Conservation (phyloP, 164 flowering plant species). For the Sedum album region DNA sequence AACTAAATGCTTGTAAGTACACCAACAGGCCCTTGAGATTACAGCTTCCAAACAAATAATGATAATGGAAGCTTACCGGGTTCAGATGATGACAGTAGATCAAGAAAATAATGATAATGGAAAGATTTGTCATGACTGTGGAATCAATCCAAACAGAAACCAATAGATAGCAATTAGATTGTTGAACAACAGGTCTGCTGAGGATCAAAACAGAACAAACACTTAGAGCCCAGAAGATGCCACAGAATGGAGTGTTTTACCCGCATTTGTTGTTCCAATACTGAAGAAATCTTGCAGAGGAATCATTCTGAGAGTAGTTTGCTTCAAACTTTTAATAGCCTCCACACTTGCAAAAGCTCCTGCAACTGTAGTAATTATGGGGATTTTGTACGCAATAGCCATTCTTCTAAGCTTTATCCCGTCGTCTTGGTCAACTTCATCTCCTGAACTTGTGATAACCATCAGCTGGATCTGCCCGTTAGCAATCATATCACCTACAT, state of each 20-base stretch:
- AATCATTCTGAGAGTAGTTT: constrained; percentile 47
- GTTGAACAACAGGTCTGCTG: not conserved
- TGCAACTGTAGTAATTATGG: constrained; percentile 76
- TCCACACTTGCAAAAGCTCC: constrained; percentile 87
- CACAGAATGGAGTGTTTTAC: not conserved
- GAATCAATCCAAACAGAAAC: too few species aligned
- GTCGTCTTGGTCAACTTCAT: constrained; percentile 68
- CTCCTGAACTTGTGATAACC: constrained; percentile 95
- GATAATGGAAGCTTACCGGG: too few species aligned
- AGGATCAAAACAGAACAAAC: not conserved
- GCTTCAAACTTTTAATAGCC: constrained; percentile 69
- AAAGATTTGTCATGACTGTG: too few species aligned
- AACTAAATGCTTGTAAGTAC: too few species aligned
- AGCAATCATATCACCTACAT: constrained; percentile 83
- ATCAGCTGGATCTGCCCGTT: constrained; percentile 82
- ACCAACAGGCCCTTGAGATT: too few species aligned
- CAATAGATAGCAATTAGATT: not conserved
- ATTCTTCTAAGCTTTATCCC: constrained; percentile 73
- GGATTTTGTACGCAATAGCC: constrained; percentile 85
- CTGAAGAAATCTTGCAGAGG: constrained; percentile 85
- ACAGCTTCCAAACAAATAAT: too few species aligned
- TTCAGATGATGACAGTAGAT: too few species aligned
- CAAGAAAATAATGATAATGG: too few species aligned
- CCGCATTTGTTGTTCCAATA: not conserved
- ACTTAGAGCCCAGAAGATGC: not conserved